Conservation (phyloP, 805 yeast species). For the Kuraishia molischiana region DNA sequence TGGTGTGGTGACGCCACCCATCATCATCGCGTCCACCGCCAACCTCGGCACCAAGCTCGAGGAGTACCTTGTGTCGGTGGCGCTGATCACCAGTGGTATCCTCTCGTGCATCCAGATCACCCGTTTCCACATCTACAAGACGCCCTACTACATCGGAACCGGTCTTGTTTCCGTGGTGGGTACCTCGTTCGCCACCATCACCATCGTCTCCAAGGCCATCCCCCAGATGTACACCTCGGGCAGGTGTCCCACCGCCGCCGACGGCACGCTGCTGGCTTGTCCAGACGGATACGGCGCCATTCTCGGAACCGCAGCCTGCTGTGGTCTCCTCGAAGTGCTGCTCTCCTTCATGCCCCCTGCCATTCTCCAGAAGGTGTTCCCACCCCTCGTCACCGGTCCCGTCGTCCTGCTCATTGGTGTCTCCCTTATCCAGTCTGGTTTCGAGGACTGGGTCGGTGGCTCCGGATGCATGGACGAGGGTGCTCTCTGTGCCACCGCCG, state of each 20-base stretch:
- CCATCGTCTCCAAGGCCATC: conserved; percentile 65
- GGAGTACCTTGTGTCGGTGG: conserved; percentile 63
- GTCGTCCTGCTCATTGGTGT: conserved; percentile 82
- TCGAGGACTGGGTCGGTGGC: conserved; percentile 86
- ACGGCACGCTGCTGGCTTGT: conserved; percentile 66
- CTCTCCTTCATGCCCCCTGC: conserved; percentile 74
- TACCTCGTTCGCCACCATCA: conserved; percentile 80
- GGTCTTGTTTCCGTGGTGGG: conserved; percentile 89
- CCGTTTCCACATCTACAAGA: conserved; percentile 63
- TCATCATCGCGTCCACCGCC: conserved; percentile 58
- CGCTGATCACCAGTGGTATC: conserved; percentile 62
- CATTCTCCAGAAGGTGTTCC: conserved; percentile 63
- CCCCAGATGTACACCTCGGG: conserved; percentile 77
- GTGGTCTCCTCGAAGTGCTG: conserved; percentile 65
- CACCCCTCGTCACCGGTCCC: conserved; percentile 90
- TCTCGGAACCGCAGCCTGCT: conserved; percentile 68
- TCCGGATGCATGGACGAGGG: conserved; percentile 37
- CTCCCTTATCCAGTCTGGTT: conserved; percentile 58
- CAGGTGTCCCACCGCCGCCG: conserved; percentile 48
- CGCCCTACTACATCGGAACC: conserved; percentile 76
- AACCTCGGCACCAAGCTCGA: conserved; percentile 37
- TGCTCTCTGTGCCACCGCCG: conserved; percentile 39
- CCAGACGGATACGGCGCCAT: conserved; percentile 89
- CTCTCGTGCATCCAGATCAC: conserved; percentile 72
- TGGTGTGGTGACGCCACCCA: conserved; percentile 79